These are phyloP conservation scores for Phytophthora fragariae DNA, from an alignment of 352 stramenopile genomes.

Conservation along the genomic window DNA sequence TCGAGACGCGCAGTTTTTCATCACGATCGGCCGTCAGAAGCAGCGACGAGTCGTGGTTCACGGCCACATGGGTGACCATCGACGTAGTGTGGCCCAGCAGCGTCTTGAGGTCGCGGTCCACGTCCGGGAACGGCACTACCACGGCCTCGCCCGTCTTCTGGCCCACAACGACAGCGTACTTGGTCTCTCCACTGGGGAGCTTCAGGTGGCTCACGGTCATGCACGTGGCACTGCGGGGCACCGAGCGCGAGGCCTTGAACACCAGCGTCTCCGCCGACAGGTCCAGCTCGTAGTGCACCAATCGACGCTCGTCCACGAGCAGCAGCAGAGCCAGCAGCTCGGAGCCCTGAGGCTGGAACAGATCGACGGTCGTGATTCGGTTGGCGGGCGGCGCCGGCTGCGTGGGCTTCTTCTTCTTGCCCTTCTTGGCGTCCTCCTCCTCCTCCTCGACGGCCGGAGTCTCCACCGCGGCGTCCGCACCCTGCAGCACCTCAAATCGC, in stretches of 20 bases:
- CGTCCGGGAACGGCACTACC: conserved; percentile 77
- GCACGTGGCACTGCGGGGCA: conserved; percentile 79
- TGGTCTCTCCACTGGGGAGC: conserved; percentile 38
- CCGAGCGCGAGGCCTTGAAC: conserved; percentile 47
- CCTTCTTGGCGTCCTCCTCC: conserved; percentile 26
- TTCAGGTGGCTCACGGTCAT: conserved; percentile 52
- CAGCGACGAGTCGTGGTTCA: conserved; percentile 60
- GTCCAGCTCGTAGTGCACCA: conserved; percentile 81
- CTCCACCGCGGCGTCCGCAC: conserved; percentile 28
- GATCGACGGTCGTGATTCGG: conserved; percentile 50
- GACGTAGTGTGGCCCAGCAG: conserved; percentile 88
- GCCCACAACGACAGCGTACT: conserved; percentile 74
- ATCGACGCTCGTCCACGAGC: conserved; percentile 72
- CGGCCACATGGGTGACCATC: conserved; percentile 82
- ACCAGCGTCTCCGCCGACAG: conserved; percentile 45
- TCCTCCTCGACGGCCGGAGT: conserved; percentile 7
- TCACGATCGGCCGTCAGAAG: conserved; percentile 84
- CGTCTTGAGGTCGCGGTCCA: conserved; percentile 72
- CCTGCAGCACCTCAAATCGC: conserved; percentile 58
- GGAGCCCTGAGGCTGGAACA: conserved; percentile 42
- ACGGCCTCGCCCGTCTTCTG: conserved; percentile 88
- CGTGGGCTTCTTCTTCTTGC: conserved; percentile 41
- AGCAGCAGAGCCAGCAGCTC: conserved; percentile 53
- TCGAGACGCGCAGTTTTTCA: conserved; percentile 87
- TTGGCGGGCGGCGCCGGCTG: conserved; percentile 38